Evolutionary conservation across 2,329 filamentous ascomycete genomes (phyloP), one percentile per base, ranked within the genome.

Genomic region (Fusarium denticulatum): DNA sequence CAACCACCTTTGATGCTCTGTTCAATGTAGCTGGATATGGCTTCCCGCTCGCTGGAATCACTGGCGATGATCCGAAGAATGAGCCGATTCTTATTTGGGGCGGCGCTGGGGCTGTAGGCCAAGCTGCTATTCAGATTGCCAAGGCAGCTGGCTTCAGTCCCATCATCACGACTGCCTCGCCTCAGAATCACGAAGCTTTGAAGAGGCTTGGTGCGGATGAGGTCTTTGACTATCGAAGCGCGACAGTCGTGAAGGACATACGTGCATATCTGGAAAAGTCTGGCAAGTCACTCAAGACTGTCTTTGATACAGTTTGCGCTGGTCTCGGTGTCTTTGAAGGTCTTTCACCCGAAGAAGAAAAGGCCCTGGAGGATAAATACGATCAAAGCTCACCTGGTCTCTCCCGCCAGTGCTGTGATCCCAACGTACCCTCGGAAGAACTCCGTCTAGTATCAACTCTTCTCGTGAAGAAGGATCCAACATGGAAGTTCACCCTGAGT

Each of bases 61-160:
- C 16, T 2, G 68, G 68, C 0, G 20, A 62, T 0, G 28, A 72
- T 24, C 43, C 68, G 3, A 52, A 18, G 2, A 42, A 57, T 4
- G 24, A 30, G 16, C 62, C 67, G 0, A 58, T 71, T 11, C 30
- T 71, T 6, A 46, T 72, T 2, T 72, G 69, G 69, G 69, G 69
- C 14, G 69, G 69, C 4, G 64, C 69, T 0, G 47, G 53, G 0
- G 30, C 32, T 4, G 69, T 72, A 1, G 69, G 69, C 0, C 59
- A 69, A 9, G 69, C 64, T 15, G 64, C 69, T 6, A 34, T 69
- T 1, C 69, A 72, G 15, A 22, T 72, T 1, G 55, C 69, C 9
- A 69, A 69, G 30, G 69, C 49, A 18, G 64, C 58, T 10, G 69
- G 69, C 1, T 57, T 72, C 20, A 20, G n/a, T 5, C 53, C 69